phyloP scores from a whole-genome alignment of 176 grass and related monocot species.

The Miscanthus lutarioriparius region DNA sequence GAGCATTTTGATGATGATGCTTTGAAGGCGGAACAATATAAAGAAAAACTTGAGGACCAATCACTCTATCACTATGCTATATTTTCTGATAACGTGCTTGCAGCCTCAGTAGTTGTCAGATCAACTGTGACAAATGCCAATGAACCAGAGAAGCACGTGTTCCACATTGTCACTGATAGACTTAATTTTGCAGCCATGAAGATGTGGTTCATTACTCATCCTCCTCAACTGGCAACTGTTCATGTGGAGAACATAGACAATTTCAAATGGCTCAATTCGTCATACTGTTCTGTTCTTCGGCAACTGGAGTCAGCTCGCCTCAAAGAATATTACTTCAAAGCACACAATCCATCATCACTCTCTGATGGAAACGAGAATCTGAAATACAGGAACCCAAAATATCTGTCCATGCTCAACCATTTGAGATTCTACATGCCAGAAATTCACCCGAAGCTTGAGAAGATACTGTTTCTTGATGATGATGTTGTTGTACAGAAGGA shows the following conservation, averaged over 20 bases:
- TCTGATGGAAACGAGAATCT: conserved; percentile 88
- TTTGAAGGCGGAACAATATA: conserved; percentile 53
- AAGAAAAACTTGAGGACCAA: conserved; percentile 71
- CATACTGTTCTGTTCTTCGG: conserved; percentile 86
- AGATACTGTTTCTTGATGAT: conserved; percentile 96
- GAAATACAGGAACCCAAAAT: conserved; percentile 78
- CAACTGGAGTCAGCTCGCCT: conserved; percentile 92
- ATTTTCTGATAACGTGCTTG: conserved; percentile 96
- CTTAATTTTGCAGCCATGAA: conserved; percentile 97
- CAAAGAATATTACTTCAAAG: conserved; percentile 99
- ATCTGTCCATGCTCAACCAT: conserved; percentile 97
- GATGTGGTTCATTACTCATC: conserved; percentile 86
- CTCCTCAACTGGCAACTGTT: conserved; percentile 55
- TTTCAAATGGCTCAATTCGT: conserved; percentile 97
- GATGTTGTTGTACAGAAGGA: conserved; percentile 96
- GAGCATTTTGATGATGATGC: conserved; percentile 37
- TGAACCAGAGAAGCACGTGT: conserved; percentile 88
- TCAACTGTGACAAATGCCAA: conserved; percentile 75
- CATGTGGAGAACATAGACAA: conserved; percentile 91
- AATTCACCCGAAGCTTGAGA: conserved; percentile 88
- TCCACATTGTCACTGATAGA: conserved; percentile 90
- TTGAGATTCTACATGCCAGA: conserved; percentile 97
- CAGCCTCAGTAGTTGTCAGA: conserved; percentile 85
- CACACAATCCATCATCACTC: conserved; percentile 82
- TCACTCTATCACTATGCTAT: conserved; percentile 95